These are phyloP conservation scores for Microcos paniculata DNA, from an alignment of 345 rosid species.

Conservation along the genomic window DNA sequence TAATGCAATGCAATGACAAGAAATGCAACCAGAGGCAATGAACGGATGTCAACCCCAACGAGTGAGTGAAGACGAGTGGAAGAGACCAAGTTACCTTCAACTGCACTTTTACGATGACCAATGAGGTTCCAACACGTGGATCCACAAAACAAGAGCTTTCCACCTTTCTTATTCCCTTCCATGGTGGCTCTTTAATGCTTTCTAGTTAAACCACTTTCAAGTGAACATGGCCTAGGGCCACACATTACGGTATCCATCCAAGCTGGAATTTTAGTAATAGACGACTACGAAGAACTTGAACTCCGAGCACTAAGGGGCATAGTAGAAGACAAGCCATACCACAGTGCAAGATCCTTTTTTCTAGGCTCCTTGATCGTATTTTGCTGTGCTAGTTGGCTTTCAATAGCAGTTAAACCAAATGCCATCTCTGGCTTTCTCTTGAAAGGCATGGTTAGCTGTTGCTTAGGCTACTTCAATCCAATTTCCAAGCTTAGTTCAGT, in stretches of 20 bases:
- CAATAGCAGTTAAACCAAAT: conserved; percentile 21
- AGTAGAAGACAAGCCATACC: conserved; percentile 55
- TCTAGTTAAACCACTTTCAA: conserved; percentile 27
- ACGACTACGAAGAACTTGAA: conserved; percentile 36
- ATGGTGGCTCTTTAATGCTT: too few species aligned
- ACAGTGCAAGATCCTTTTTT: conserved; percentile 49
- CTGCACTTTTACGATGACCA: conserved; percentile 60
- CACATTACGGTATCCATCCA: conserved; percentile 51
- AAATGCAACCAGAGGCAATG: conserved; percentile 80
- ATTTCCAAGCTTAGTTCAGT: too few species aligned
- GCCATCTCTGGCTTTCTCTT: conserved; percentile 30
- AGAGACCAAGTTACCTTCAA: conserved; percentile 77
- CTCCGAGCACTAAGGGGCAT: conserved; percentile 25
- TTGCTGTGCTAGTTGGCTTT: conserved; percentile 34
- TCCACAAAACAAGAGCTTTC: conserved; percentile 94
- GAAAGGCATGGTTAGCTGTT: conserved; percentile 20
- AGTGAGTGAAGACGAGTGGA: conserved; percentile 94
- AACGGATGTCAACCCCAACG: conserved; percentile 71
- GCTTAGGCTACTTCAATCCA: conserved; percentile 33
- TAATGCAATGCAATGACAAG: conserved; percentile 96
- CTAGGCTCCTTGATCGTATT: conserved; percentile 23
- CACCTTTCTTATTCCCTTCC: conserved; percentile 53
- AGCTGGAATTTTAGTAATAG: conserved; percentile 43
- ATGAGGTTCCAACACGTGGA: conserved; percentile 73
- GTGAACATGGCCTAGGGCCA: conserved; percentile 33